Conservation (phyloP, 2,329 filamentous ascomycete species). For the Tolypocladium pustulatum region DNA sequence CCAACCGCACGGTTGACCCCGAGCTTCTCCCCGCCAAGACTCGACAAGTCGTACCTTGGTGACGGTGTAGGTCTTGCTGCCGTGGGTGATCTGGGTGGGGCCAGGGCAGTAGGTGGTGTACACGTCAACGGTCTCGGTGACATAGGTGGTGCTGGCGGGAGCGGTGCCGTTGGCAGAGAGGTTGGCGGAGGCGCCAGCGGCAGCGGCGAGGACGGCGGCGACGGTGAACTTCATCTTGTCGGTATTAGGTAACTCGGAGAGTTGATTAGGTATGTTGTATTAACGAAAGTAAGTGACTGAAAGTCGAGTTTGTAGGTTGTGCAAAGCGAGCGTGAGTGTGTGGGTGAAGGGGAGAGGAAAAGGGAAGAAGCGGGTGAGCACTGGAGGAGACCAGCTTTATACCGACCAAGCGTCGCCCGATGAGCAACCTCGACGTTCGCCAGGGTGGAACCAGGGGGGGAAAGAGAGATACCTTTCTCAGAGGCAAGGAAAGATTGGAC, state of each 20-base stretch:
- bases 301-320: conserved; percentile 33
- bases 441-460: conserved; percentile 4
- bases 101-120: conserved; percentile 65
- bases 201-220: conserved; percentile 41
- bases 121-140: conserved; percentile 55
- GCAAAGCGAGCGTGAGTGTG: conserved; percentile 33
- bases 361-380: conserved; percentile 15
- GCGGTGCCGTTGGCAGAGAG: conserved; percentile 30
- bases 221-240: conserved; percentile 57
- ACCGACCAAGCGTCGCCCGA: conserved; percentile 12
- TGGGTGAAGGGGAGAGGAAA: conserved; percentile 35
- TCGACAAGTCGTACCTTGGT: too few relatives aligned
- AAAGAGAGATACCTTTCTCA: background rate
- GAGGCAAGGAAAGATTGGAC: background rate
- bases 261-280: conserved; percentile 8
- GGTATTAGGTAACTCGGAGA: conserved; percentile 31
- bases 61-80: conserved; percentile 58
- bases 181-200: conserved; percentile 35
- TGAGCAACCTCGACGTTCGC: background rate
- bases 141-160: conserved; percentile 37
- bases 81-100: conserved; percentile 53
- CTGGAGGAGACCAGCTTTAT: conserved; percentile 38
- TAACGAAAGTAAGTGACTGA: conserved; percentile 51
- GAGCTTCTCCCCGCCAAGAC: too few relatives aligned
- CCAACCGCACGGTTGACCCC: too few relatives aligned